Evolutionary conservation across 768 basidiomycete species (phyloP).

Genomic region (Russula dissimulans): DNA sequence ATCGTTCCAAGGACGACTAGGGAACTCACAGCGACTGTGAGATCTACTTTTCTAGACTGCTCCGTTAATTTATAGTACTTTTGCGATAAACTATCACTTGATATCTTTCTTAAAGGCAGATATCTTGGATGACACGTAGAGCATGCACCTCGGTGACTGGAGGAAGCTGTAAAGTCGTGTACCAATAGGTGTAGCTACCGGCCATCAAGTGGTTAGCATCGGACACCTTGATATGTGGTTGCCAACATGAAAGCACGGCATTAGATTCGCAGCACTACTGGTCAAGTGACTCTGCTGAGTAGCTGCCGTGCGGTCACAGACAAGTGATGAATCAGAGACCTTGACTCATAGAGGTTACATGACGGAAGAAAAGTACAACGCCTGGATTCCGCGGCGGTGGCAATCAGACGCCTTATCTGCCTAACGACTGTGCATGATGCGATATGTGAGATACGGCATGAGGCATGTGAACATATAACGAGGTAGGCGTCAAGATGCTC

Average conservation of each 20-base stretch:
- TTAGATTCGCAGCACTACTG: background rate
- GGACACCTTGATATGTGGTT: background rate
- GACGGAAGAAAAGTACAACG: background rate
- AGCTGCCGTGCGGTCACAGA: background rate
- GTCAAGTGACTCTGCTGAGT: background rate
- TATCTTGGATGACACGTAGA: background rate
- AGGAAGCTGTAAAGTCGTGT: background rate
- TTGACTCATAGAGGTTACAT: background rate
- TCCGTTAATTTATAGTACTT: background rate
- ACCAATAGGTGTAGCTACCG: background rate
- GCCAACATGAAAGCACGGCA: background rate
- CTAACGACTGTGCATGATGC: constrained; percentile 8
- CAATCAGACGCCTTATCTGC: constrained; percentile 5
- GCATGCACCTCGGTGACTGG: background rate
- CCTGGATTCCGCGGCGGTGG: background rate
- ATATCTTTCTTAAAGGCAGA: background rate
- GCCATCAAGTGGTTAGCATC: background rate
- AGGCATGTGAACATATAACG: constrained; percentile 27
- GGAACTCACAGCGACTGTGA: background rate
- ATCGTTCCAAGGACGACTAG: constrained; percentile 13
- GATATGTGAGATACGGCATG: constrained; percentile 16
- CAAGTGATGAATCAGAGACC: background rate
- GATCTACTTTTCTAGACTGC: background rate
- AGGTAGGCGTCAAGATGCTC: constrained; percentile 26
- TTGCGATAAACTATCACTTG: background rate